Evolutionary conservation across 108 stramenopile genomes (phyloP).

Genomic region (Nannochloropsis gaditana): DNA sequence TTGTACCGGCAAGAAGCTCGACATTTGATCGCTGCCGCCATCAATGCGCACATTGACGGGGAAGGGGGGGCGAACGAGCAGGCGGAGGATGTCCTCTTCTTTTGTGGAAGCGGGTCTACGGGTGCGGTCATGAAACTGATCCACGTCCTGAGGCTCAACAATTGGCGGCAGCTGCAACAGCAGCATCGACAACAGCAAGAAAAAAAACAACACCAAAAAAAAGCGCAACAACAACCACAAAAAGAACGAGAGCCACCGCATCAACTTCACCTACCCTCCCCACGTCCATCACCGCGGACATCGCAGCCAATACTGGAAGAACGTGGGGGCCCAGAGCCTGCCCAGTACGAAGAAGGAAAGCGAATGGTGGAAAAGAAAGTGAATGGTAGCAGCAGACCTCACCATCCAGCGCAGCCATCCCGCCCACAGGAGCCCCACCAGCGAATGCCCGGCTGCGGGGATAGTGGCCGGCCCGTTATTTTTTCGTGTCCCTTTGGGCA

Average conservation of each 20-base stretch:
- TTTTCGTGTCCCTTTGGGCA: conserved; percentile 92
- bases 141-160: conserved; percentile 26
- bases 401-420: too few relatives aligned
- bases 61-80: conserved; percentile 57
- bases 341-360: too few relatives aligned
- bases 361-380: too few relatives aligned
- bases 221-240: neutral
- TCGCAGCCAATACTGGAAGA: too few relatives aligned
- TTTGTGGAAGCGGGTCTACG: conserved; percentile 90
- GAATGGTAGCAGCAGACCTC: too few relatives aligned
- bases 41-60: neutral
- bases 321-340: too few relatives aligned
- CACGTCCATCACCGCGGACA: neutral
- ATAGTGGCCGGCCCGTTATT: conserved; percentile 55
- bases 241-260: neutral
- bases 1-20: neutral
- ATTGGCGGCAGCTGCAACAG: neutral
- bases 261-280: neutral
- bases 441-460: neutral
- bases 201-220: neutral
- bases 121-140: conserved; percentile 66
- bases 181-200: conserved; percentile 7
- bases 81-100: conserved; percentile 67
- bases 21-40: neutral
- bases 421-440: neutral